Evolutionary conservation across 305 asterid genomes (phyloP), one percentile per base, ranked within the genome.

Genomic region (Fraxinus velutina): DNA sequence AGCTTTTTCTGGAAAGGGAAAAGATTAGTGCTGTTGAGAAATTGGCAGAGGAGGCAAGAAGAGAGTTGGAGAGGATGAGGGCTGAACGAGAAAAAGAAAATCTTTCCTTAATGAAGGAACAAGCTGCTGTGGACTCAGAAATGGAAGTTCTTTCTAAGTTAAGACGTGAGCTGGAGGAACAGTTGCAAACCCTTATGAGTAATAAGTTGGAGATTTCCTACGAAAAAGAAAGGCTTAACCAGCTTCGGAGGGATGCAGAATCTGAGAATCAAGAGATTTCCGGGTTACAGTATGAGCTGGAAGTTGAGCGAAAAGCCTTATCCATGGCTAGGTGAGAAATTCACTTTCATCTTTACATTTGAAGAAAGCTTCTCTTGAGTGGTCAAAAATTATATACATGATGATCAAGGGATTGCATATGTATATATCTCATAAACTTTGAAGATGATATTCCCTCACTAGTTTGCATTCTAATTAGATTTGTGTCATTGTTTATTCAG

Each of bases 221-320:
- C 83, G 98, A 96, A 60, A 96, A 94, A 66, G 98, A 96, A 90
- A 90, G 94, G 90, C 80, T 94, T 82, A 88, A 85, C 86, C 93
- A 92, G 87, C 98, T 96, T 64, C 88, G 94, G 44, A 89, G 79
- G 84, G 97, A 96, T 84, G 91, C 97, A 33, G 99, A 96, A 89
- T 76, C 83, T 70, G 97, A 93, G 85, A 92, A 83, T 89, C 95
- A 89, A 82, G 97, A 87, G 88, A 92, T 96, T 66, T 73, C 89
- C 29, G 93, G 97, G 76, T 88, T 96, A 72, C 99, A 92, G 71
- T 90, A 93, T 83, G 98, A 96, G 93, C 93, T 96, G 84, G 97
- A 94, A 90, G 97, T 96, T 44, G 99, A 96, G 88, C 91, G 97
- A 64, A 96, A 96, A 90, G 99, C 99, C 73, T 87, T 96, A 84